A percentile compares a stretch with the other conserved stretches of the same genome.
Conservation (phyloP, 768 basidiomycete species). For the Kockovaella imperatae region DNA sequence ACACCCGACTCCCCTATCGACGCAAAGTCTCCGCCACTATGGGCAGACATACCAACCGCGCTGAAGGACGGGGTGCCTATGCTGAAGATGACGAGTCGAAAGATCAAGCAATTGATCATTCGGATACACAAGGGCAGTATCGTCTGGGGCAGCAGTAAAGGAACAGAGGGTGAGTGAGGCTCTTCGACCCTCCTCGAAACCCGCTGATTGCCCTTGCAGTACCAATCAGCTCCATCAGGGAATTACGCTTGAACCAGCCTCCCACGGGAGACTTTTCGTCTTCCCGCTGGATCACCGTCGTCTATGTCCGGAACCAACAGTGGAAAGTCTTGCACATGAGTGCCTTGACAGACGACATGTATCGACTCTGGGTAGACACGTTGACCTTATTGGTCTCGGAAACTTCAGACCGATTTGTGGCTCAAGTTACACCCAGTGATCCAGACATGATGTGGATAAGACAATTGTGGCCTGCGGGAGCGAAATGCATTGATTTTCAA, state of each 20-base stretch:
- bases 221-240: slow-evolving; percentile 76
- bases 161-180: slow-evolving; percentile 18
- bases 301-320: slow-evolving; percentile 56
- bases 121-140: slow-evolving; percentile 62
- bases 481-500: slow-evolving; percentile 22
- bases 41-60: slow-evolving; percentile 12
- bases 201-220: slow-evolving; percentile 49
- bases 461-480: slow-evolving; percentile 36
- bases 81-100: slow-evolving; percentile 74
- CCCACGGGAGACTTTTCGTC: slow-evolving; percentile 51
- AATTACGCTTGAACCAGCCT: slow-evolving; percentile 67
- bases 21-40: too few species aligned
- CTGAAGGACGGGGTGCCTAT: slow-evolving; percentile 49
- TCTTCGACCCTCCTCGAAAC: not conserved
- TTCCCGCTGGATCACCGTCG: slow-evolving; percentile 72
- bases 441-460: slow-evolving; percentile 36
- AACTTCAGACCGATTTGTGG: slow-evolving; percentile 24
- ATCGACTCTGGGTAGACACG: slow-evolving; percentile 58
- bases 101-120: slow-evolving; percentile 63
- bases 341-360: slow-evolving; percentile 59
- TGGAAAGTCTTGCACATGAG: slow-evolving; percentile 79
- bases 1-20: not conserved
- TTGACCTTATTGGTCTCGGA: slow-evolving; percentile 52
- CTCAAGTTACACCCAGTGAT: slow-evolving; percentile 27
- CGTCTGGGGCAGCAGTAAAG: slow-evolving; percentile 29